A percentile compares a stretch with the other conserved stretches of the same genome.
These are phyloP conservation scores for Cryptococcus depauperatus DNA, from an alignment of 1,284 basidiomycete species.

Conservation along the genomic window DNA sequence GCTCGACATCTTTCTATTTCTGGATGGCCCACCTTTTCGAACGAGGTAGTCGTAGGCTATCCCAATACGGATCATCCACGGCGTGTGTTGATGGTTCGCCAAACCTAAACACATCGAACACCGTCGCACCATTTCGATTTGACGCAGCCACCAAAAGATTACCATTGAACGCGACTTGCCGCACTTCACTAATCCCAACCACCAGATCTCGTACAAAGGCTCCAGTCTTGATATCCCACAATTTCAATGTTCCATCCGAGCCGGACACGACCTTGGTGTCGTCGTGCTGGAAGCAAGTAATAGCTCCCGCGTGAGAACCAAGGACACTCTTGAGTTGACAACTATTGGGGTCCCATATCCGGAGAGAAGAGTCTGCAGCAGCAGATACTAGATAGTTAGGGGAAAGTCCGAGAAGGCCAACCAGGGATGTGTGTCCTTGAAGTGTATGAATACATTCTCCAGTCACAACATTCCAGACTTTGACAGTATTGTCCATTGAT, in stretches of 20 bases:
- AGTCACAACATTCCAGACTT: conserved; percentile 76
- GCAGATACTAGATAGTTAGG: conserved; percentile 83
- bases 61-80: conserved; percentile 36
- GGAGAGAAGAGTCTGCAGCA: conserved; percentile 83
- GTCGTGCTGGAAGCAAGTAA: conserved; percentile 95
- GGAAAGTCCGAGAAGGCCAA: conserved; percentile 77
- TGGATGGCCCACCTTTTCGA: conserved; percentile 33
- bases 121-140: conserved; percentile 65
- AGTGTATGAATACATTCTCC: conserved; percentile 72
- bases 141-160: conserved; percentile 87
- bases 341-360: conserved; percentile 81
- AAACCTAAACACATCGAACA: conserved; percentile 44
- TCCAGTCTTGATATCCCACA: conserved; percentile 88
- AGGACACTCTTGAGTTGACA: conserved; percentile 71
- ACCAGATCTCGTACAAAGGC: conserved; percentile 74
- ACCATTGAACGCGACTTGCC: conserved; percentile 91
- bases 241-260: conserved; percentile 88
- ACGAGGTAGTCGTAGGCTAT: conserved; percentile 23
- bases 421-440: conserved; percentile 77
- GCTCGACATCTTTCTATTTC: conserved; percentile 3
- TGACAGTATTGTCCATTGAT: conserved; percentile 92
- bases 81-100: conserved; percentile 18
- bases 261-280: conserved; percentile 91
- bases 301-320: conserved; percentile 81
- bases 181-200: conserved; percentile 80